phyloP scores from a whole-genome alignment of 129 eudicot genomes.

The Sambucus nigra region DNA sequence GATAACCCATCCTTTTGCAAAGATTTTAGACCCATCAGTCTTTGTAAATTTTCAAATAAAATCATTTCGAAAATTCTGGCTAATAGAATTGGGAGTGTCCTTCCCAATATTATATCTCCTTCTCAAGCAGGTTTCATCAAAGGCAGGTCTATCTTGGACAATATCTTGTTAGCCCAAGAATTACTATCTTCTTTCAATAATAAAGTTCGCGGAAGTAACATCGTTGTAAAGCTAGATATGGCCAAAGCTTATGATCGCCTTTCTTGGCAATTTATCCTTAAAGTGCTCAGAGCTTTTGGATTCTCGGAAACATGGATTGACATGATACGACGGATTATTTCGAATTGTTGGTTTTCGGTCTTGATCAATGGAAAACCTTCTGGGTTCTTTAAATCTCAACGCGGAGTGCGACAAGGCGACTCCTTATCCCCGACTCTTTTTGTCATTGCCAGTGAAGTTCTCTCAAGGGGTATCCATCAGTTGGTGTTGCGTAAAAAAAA shows the following conservation, averaged over 20 bases:
- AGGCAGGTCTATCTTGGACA: background rate
- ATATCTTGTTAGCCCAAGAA: background rate
- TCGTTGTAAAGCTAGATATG: background rate
- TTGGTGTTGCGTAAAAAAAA: background rate
- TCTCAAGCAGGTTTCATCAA: background rate
- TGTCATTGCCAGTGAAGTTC: background rate
- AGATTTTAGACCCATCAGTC: background rate
- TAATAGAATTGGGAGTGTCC: background rate
- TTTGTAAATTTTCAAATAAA: background rate
- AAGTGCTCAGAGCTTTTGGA: background rate
- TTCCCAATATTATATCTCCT: background rate
- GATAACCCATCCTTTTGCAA: too few relatives aligned
- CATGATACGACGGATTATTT: background rate
- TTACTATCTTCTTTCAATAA: background rate
- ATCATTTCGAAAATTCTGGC: background rate
- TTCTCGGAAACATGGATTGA: background rate
- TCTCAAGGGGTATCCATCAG: background rate
- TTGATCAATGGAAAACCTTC: background rate
- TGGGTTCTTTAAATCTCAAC: background rate
- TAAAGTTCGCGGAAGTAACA: background rate
- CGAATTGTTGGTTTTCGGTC: background rate
- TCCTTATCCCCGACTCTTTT: background rate
- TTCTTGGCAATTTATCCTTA: background rate
- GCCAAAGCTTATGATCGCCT: background rate
- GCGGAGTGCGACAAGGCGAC: background rate